Conservation (phyloP, 768 basidiomycete genomes). For the Pisolithus marmoratus region DNA sequence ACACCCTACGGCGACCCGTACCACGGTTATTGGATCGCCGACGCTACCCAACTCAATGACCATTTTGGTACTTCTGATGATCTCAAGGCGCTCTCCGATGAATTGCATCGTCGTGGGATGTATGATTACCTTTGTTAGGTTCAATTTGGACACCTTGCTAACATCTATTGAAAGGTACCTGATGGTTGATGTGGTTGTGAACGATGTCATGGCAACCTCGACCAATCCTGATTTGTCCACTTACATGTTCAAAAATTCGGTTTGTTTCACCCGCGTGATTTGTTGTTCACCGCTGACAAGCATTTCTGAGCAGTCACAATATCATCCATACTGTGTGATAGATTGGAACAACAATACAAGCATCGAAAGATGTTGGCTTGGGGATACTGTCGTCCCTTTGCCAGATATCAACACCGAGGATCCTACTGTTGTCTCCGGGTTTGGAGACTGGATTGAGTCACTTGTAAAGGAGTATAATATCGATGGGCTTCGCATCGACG, state of each 20-base stretch:
- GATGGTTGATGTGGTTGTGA: conserved; percentile 83
- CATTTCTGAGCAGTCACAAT: conserved; percentile 43
- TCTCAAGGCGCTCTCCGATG: conserved; percentile 58
- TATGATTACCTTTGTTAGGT: conserved; percentile 20
- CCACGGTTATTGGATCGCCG: conserved; percentile 81
- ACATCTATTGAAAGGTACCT: conserved; percentile 44
- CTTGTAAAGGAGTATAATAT: conserved; percentile 69
- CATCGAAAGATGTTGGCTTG: conserved; percentile 78
- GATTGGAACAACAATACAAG: conserved; percentile 65
- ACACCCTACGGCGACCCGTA: conserved; percentile 78
- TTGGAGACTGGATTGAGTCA: conserved; percentile 61
- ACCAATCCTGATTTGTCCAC: conserved; percentile 56
- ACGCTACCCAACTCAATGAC: conserved; percentile 60
- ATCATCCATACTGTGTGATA: conserved; percentile 76
- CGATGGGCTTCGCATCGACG: conserved; percentile 87
- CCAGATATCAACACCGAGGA: conserved; percentile 78
- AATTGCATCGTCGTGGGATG: conserved; percentile 71
- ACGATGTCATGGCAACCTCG: conserved; percentile 76
- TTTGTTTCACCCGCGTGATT: conserved; percentile 19
- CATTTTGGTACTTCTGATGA: conserved; percentile 72
- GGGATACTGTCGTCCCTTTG: conserved; percentile 66
- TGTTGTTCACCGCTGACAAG: neutral
- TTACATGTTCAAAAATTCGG: conserved; percentile 64
- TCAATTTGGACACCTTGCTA: neutral
- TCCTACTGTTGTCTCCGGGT: conserved; percentile 52